Conservation (phyloP, 1,139 yeast genomes). For the Oligophagozyma castellii region DNA sequence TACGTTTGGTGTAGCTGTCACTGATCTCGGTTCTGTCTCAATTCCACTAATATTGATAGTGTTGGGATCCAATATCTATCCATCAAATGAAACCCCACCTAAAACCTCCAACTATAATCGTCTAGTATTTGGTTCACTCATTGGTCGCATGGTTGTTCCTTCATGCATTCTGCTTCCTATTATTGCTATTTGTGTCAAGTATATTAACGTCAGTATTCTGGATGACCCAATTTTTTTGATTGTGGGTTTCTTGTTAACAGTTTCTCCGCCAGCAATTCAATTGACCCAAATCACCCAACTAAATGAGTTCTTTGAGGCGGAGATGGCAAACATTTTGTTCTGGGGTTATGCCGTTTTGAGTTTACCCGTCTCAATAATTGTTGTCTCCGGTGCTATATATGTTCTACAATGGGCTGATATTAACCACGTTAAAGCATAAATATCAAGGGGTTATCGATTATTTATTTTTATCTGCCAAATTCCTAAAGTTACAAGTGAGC, state of each 20-base stretch:
- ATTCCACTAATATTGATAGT: constrained; percentile 72
- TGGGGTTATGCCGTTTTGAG: constrained; percentile 69
- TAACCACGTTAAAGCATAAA: constrained; percentile 1
- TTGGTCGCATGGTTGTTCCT: constrained; percentile 65
- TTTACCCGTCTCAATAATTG: constrained; percentile 58
- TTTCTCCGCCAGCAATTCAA: constrained; percentile 72
- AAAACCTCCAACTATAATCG: constrained; percentile 47
- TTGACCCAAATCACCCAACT: constrained; percentile 62
- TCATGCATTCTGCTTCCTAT: constrained; percentile 50
- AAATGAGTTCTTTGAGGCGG: constrained; percentile 45
- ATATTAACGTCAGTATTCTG: constrained; percentile 46
- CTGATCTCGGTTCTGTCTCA: constrained; percentile 75
- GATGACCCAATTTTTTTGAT: constrained; percentile 68
- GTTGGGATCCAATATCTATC: constrained; percentile 61
- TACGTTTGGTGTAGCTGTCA: constrained; percentile 64
- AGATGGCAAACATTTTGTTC: constrained; percentile 62
- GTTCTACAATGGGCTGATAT: constrained; percentile 27
- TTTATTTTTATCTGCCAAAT: too few relatives aligned
- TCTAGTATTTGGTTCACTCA: constrained; percentile 49
- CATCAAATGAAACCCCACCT: constrained; percentile 52
- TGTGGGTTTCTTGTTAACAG: constrained; percentile 57
- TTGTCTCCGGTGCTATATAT: constrained; percentile 48
- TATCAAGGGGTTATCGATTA: too few relatives aligned
- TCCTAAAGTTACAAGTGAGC: too few relatives aligned
- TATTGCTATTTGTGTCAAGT: constrained; percentile 48